Evolutionary conservation across 805 yeast species (phyloP).

Genomic region (Cyberlindnera sargentensis): DNA sequence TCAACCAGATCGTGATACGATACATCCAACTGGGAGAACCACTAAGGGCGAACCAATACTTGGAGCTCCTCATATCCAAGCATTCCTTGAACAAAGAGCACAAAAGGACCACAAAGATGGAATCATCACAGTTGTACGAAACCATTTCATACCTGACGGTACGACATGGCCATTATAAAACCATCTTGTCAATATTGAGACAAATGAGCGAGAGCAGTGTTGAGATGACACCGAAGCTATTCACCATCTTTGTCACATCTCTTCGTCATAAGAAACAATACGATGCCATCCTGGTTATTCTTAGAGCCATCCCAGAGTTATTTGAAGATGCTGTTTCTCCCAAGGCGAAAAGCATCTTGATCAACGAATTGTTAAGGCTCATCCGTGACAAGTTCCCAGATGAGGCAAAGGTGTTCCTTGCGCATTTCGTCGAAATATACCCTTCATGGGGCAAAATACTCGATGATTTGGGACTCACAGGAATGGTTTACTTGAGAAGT

Average conservation of each 20-base stretch:
- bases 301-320: constrained; percentile 11
- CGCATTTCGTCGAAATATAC: constrained; percentile 18
- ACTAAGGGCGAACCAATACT: constrained; percentile 3
- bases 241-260: constrained; percentile 11
- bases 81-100: background rate
- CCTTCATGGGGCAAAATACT: constrained; percentile 7
- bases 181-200: constrained; percentile 8
- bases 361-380: constrained; percentile 14
- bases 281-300: constrained; percentile 11
- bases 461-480: constrained; percentile 14
- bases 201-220: constrained; percentile 10
- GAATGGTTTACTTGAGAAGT: constrained; percentile 7
- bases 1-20: constrained; percentile 6
- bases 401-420: constrained; percentile 16
- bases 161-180: constrained; percentile 9
- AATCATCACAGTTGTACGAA: constrained; percentile 11
- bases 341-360: constrained; percentile 1
- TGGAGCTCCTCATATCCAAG: constrained; percentile 9
- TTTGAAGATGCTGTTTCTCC: constrained; percentile 7
- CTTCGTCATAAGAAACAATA: constrained; percentile 15
- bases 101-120: background rate
- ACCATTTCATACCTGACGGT: constrained; percentile 13
- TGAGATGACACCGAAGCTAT: constrained; percentile 11
- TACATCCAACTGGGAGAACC: constrained; percentile 5
- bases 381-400: constrained; percentile 14